phyloP scores from a whole-genome alignment of 139 green algal species.

The Chlamydomonas incerta region DNA sequence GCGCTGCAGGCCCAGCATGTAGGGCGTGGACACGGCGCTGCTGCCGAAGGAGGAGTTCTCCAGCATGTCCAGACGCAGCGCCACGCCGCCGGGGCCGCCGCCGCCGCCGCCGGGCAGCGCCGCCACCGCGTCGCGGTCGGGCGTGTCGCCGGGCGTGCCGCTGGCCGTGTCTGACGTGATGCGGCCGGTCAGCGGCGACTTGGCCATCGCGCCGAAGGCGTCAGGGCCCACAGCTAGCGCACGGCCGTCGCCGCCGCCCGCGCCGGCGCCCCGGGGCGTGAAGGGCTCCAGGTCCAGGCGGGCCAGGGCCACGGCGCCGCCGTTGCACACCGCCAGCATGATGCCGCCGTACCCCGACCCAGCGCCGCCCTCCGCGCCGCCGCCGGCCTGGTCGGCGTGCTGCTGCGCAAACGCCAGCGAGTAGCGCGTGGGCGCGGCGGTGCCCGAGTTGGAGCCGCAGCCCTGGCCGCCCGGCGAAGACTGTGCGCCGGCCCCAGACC shows the following conservation, averaged over 20 bases:
- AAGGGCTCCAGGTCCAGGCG: neutral
- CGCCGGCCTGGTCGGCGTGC: too few relatives aligned
- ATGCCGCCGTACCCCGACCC: too few relatives aligned
- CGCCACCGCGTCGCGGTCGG: constrained; percentile 9
- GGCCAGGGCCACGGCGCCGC: neutral
- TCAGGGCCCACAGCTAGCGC: too few relatives aligned
- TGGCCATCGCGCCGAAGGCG: neutral
- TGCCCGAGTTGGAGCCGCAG: too few relatives aligned
- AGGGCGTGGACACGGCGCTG: constrained; percentile 40
- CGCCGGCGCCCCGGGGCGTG: neutral
- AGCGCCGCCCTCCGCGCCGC: too few relatives aligned
- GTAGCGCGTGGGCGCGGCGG: neutral
- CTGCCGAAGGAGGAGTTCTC: constrained; percentile 2
- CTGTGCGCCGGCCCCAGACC: too few relatives aligned
- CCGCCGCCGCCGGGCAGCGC: neutral
- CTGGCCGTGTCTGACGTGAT: neutral
- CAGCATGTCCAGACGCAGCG: neutral
- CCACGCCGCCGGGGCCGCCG: neutral
- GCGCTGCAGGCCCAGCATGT: constrained; percentile 43
- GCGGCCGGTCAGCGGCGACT: neutral
- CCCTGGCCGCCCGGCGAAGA: too few relatives aligned
- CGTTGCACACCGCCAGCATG: constrained; percentile 33
- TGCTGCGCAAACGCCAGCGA: constrained; percentile 1
- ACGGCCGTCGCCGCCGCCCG: too few relatives aligned
- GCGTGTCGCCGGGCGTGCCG: neutral